Conservation (phyloP, 441 rosid genomes). For the Manihot esculenta region DNA sequence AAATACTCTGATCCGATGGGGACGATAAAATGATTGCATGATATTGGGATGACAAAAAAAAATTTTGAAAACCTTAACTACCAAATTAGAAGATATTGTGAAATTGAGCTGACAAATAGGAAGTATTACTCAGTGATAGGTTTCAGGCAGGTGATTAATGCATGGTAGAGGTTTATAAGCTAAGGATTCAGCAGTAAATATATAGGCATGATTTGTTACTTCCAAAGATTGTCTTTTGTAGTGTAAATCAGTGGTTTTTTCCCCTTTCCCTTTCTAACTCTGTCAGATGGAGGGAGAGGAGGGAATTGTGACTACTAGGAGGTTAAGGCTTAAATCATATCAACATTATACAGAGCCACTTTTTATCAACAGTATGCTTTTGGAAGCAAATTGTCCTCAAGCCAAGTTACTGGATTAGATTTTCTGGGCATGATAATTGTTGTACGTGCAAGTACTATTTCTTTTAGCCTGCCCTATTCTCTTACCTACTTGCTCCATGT, state of each 20-base stretch:
- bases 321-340: not conserved
- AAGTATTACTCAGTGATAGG: not conserved
- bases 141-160: not conserved
- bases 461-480: no score
- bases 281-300: no score
- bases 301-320: no score
- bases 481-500: not conserved
- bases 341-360: not conserved
- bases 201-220: not conserved
- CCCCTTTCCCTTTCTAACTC: no score
- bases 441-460: no score
- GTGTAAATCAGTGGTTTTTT: not conserved
- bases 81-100: not conserved
- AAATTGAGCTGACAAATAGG: not conserved
- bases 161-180: not conserved
- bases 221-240: not conserved
- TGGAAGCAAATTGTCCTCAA: not conserved
- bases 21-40: not conserved
- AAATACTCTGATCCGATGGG: not conserved
- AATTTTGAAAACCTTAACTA: not conserved
- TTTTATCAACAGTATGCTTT: not conserved
- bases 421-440: not conserved
- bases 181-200: not conserved
- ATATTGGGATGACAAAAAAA: no score
- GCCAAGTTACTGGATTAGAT: not conserved